Evolutionary conservation across 140 eudicot species (phyloP).

Genomic region (Erigeron philadelphicus): DNA sequence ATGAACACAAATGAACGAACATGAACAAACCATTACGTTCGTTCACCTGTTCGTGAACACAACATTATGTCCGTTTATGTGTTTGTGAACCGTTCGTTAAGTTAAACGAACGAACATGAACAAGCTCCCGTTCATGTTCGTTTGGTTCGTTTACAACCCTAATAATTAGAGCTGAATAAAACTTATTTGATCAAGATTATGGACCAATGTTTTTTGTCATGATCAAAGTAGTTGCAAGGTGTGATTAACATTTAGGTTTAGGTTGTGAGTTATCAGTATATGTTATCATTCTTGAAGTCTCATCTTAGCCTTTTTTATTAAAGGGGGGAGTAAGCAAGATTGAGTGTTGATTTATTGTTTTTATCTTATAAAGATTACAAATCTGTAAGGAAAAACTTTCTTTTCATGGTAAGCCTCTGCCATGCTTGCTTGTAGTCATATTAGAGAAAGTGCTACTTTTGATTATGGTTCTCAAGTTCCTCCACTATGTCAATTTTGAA

Average conservation of each 20-base stretch:
- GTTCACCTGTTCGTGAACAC: too few relatives aligned
- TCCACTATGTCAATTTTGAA: not conserved
- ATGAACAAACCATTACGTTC: too few relatives aligned
- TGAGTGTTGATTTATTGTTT: conserved; percentile 6
- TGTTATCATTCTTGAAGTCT: not conserved
- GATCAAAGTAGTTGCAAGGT: conserved; percentile 1
- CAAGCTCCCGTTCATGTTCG: too few relatives aligned
- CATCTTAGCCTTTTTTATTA: not conserved
- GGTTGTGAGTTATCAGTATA: not conserved
- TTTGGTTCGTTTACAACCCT: too few relatives aligned
- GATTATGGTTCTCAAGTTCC: not conserved
- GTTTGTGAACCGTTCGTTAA: too few relatives aligned
- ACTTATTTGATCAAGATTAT: not conserved
- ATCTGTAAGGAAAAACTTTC: not conserved
- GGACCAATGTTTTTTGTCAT: not conserved
- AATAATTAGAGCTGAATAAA: not conserved
- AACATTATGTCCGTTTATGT: too few relatives aligned
- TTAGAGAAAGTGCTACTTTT: not conserved
- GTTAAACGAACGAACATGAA: too few relatives aligned
- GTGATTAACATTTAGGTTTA: conserved; percentile 5
- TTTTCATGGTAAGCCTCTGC: conserved; percentile 1
- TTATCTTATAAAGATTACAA: not conserved
- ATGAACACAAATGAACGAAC: too few relatives aligned
- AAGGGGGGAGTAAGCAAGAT: not conserved
- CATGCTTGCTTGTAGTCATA: not conserved